Evolutionary conservation across 164 flowering plant genomes (phyloP), one percentile per base, ranked within the genome.

Genomic region (Macadamia integrifolia): DNA sequence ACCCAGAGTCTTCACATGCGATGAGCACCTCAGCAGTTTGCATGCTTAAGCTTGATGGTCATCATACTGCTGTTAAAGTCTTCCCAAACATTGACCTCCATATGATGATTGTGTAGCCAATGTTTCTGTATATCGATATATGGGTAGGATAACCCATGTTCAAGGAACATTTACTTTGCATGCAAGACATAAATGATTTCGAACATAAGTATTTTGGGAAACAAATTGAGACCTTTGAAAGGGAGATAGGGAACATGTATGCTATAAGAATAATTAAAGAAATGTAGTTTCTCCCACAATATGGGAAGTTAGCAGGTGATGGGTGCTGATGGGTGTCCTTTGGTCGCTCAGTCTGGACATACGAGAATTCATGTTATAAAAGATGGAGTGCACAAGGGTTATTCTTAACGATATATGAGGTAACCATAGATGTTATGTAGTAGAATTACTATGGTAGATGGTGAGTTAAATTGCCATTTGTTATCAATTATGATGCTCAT

Each of bases 311-410:
- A 83, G 87, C 94, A 82, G 94, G 87, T 87, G 83, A 84, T 85
- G 84, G 83, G 75, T 86, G 87, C 83, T 62, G 86, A 66, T 83
- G 82, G 78, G 80, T 83, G 82, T 85, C 75, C 77, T 81, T 82
- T 82, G 72, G 77, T 88, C 87, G 88, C 80, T 84, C 80, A 83
- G 69, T 75, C 83, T 81, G 87, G 85, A 78, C 76, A 78, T 84
- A 80, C 77, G 80, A 82, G 80, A 84, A 82, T 76, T 80, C 87
- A 77, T 83, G 79, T 85, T 86, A 81, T 86, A 83, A 86, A 87
- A 81, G 92, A 76, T 80, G 94, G 93, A 85, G 92, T 85, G 73
- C 80, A 71, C 83, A 81, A 80, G 62, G 91, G 83, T 85, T 88
- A 80, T 72, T 78, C 84, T 80, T 85, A 81, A 77, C 85, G 76